Base-by-base conservation (phyloP, 768 basidiomycete species). In the Mycena filopes region DNA sequence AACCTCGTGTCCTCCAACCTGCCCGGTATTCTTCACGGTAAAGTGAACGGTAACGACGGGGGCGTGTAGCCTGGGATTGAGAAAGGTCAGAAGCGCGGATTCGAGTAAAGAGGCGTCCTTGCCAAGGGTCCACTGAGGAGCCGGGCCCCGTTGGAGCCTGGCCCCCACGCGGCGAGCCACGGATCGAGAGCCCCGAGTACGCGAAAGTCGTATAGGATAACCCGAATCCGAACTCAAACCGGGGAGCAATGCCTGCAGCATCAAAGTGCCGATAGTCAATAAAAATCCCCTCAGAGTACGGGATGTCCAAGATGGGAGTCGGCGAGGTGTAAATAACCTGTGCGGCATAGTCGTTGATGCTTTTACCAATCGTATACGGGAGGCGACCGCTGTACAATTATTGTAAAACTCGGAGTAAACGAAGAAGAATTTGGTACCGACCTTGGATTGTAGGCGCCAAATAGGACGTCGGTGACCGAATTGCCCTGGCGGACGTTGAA, bases 261-360 rank as follows among this genome's bases (percentile, higher is more conserved):
- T 88, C 87, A 65, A 88, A 87, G 72, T 82, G 79, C 23, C 84
- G 78, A 70, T 88, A 87, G 66, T 86, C 86, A 55, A 88, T 79
- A 64, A 83, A 83, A 7, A 89, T 66, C 7, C 86, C 85, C 70
- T 90, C 89, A 38, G 71, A 81, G 72, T 91, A 90, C 12, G 83
- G 80, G 62, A 91, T 84, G 57, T 82, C 81, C 21, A 83, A 68
- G 23, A 79, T 79, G 41, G 77, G 67, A 65, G 74, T 60, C 66
- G 76, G 59, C 23, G 76, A 79, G 60, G 73, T 78, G 71, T 77
- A 80, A 28, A 81, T 76, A 21, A 87, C 76, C 67, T 86, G 79
- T 1, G 87, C 86, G 10, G 84, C 73, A 70, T 91, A 91, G 74
- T 92, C 90, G 36, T 73, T 68, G n/a, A 77, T 66, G 25, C 77